Conservation (phyloP, 345 rosid genomes). For the Eucalyptus globulus region DNA sequence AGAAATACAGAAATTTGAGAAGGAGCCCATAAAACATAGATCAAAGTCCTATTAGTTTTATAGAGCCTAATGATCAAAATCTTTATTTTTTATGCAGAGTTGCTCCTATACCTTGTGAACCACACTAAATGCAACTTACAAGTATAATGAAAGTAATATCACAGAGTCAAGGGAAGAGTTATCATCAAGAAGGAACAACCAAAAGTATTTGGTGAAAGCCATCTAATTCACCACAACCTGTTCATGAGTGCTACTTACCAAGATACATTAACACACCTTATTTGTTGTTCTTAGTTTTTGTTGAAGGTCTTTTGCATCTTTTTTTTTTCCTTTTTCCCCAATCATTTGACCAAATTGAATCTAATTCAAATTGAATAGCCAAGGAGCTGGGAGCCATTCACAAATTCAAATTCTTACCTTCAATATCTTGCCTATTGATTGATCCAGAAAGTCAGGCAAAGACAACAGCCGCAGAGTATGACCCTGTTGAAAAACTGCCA, state of each 20-base stretch:
- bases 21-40: neutral
- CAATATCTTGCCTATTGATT: constrained; percentile 93
- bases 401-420: constrained; percentile 30
- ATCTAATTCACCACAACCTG: neutral
- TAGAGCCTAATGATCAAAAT: neutral
- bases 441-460: constrained; percentile 91
- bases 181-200: neutral
- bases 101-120: neutral
- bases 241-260: neutral
- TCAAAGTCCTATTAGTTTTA: neutral
- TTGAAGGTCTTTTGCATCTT: neutral
- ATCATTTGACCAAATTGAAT: neutral
- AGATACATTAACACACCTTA: neutral
- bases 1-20: neutral
- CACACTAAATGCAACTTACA: neutral
- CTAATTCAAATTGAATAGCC: neutral
- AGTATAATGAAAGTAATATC: neutral
- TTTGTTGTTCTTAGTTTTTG: neutral
- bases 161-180: neutral
- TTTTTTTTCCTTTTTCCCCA: neutral
- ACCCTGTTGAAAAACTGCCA: constrained; percentile 33
- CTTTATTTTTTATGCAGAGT: neutral
- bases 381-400: neutral
- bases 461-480: constrained; percentile 88
- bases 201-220: neutral